phyloP scores from a whole-genome alignment of 345 rosid genomes.

The Eucalyptus shirleyi region DNA sequence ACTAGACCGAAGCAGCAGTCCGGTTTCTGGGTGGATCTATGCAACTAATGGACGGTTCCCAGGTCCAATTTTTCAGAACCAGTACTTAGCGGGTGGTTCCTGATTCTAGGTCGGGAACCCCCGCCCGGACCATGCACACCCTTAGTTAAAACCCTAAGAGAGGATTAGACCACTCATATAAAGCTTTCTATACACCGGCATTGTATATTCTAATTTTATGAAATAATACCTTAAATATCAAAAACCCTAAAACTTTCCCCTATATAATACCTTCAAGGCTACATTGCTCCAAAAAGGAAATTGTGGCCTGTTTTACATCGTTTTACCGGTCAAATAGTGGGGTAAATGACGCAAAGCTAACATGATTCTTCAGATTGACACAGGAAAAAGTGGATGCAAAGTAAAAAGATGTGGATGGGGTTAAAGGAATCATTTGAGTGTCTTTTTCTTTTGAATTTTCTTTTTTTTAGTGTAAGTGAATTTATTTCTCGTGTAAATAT shows the following conservation, averaged over 20 bases:
- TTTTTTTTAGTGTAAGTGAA: not conserved
- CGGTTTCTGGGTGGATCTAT: rapidly evolving
- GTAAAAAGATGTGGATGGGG: not conserved
- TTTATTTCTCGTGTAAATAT: not conserved
- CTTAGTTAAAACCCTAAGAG: not conserved
- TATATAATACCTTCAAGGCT: not conserved
- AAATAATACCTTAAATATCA: not conserved
- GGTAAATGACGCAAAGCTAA: not conserved
- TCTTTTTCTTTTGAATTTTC: not conserved
- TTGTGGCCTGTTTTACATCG: not conserved
- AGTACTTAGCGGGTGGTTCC: too few species aligned
- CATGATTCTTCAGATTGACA: not conserved
- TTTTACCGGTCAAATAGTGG: not conserved
- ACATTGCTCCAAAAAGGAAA: not conserved
- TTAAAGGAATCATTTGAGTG: not conserved
- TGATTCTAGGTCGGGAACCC: rapidly evolving
- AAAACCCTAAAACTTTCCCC: not conserved
- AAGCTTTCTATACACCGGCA: not conserved
- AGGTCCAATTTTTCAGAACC: too few species aligned
- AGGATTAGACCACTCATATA: not conserved
- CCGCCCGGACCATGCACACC: too few species aligned
- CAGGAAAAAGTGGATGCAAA: not conserved
- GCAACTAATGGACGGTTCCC: too few species aligned
- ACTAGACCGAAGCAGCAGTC: rapidly evolving
- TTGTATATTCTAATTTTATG: not conserved